phyloP scores from a whole-genome alignment of 805 yeast genomes.

The Saturnispora dispora region DNA sequence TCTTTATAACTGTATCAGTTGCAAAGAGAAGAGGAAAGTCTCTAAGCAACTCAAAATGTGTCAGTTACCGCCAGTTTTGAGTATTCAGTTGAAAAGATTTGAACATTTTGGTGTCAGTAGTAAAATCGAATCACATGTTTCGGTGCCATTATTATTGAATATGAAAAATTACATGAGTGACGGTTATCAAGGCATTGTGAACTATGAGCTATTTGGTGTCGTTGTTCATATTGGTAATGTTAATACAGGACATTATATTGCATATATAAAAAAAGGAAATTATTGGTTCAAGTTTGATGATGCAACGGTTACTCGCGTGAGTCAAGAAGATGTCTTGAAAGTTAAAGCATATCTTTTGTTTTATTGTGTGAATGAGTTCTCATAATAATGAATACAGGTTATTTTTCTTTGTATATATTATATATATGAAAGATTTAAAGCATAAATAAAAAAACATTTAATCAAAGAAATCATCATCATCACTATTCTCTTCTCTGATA shows the following conservation, averaged over 20 bases:
- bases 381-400: constrained; percentile 7
- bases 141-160: constrained; percentile 65
- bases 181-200: constrained; percentile 7
- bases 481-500: constrained; percentile 33
- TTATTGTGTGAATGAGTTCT: constrained; percentile 43
- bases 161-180: constrained; percentile 47
- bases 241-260: constrained; percentile 91
- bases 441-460: constrained; percentile 14
- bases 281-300: constrained; percentile 92
- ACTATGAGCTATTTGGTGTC: constrained; percentile 79
- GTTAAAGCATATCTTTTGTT: constrained; percentile 76
- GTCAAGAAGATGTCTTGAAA: constrained; percentile 54
- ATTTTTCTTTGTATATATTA: background rate
- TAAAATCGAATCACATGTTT: constrained; percentile 68
- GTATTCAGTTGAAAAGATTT: constrained; percentile 78
- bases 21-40: constrained; percentile 56
- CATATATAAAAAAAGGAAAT: constrained; percentile 60
- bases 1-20: constrained; percentile 58
- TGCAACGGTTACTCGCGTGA: constrained; percentile 60
- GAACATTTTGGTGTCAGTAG: constrained; percentile 52
- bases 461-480: constrained; percentile 37
- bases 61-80: constrained; percentile 65
- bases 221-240: constrained; percentile 89
- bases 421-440: background rate
- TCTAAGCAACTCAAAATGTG: constrained; percentile 62